Evolutionary conservation across 345 rosid genomes (phyloP).

Genomic region (Rhodamnia argentea): DNA sequence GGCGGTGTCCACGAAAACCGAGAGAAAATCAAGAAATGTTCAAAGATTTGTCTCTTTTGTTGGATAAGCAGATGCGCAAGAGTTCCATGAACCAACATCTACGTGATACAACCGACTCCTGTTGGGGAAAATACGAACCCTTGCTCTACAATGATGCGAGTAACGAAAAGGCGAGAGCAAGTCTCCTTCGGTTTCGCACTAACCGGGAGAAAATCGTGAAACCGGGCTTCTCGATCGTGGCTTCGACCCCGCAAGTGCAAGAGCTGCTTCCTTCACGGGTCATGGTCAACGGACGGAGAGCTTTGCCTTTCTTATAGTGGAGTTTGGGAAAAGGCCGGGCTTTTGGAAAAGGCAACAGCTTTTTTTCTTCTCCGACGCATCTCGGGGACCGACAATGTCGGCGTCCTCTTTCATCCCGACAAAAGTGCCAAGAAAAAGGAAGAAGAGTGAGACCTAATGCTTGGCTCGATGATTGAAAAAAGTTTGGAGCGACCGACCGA

Average conservation of each 20-base stretch:
- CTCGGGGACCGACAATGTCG: no score
- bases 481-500: no score
- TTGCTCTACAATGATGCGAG: not conserved
- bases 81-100: no score
- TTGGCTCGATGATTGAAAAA: no score
- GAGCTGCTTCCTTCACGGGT: not conserved
- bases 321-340: not conserved
- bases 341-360: not conserved
- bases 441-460: no score
- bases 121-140: no score
- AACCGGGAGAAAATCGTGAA: not conserved
- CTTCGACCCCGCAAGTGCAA: not conserved
- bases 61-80: no score
- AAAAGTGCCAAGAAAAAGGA: no score
- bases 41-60: no score
- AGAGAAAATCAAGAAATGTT: not conserved
- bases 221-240: not conserved
- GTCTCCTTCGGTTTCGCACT: not conserved
- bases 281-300: not conserved
- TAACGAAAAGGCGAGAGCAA: not conserved
- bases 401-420: no score
- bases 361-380: no score
- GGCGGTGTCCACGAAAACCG: not conserved
- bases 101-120: no score
- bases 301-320: not conserved